These are phyloP conservation scores for Dactylis glomerata DNA, from an alignment of 176 grass and related monocot genomes.

Conservation along the genomic window DNA sequence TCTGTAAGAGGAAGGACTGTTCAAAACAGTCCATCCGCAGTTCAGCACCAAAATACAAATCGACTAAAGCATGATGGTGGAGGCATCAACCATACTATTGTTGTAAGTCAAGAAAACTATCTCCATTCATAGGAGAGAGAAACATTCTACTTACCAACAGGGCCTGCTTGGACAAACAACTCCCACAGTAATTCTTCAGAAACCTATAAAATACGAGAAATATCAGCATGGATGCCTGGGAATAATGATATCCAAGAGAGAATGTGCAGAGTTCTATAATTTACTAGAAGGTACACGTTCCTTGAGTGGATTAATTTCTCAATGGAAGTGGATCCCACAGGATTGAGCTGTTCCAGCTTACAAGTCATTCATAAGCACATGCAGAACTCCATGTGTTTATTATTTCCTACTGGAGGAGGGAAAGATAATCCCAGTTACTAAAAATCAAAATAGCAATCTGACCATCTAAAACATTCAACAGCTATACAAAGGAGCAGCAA, in stretches of 20 bases:
- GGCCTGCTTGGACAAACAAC: conserved; percentile 93
- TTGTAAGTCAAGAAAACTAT: not conserved
- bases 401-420: not conserved
- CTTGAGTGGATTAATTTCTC: not conserved
- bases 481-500: not conserved
- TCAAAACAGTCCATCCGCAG: conserved; percentile 5
- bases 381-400: not conserved
- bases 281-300: not conserved
- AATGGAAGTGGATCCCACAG: not conserved
- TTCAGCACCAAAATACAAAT: conserved; percentile 6
- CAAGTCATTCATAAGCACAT: not conserved
- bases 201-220: conserved; percentile 41
- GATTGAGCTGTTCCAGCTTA: not conserved
- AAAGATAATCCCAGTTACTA: not conserved
- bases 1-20: not conserved
- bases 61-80: not conserved
- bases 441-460: not conserved
- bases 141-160: conserved; percentile 73
- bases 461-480: not conserved
- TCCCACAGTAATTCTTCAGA: conserved; percentile 90
- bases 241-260: not conserved
- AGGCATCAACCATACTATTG: not conserved
- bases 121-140: not conserved
- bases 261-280: not conserved
- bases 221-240: not conserved